Base-by-base conservation (phyloP, 2,329 filamentous ascomycete genomes). In the Aspergillus sp. region DNA sequence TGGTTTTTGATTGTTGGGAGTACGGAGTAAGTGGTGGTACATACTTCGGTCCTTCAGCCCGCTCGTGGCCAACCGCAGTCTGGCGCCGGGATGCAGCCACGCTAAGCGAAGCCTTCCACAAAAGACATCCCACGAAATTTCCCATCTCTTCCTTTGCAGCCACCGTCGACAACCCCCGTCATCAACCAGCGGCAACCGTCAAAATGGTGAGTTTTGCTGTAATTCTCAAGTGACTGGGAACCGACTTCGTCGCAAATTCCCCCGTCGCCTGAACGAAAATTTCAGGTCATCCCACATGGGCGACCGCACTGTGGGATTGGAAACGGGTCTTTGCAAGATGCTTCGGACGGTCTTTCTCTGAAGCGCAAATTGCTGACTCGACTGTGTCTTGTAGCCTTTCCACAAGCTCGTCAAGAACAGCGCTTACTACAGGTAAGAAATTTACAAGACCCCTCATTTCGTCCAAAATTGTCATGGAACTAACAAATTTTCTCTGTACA, bases 331-430 rank as follows among this genome's bases (percentile, higher is more conserved):
- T 84, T 86, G 92, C 94, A 97, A 97, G 91, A 92, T 96, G 92
- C 92, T 97, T 97, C 94, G 93, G 91, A 90, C 70, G 64, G 80
- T 79, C 74, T 70, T 71, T 83, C 93, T 96, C 93, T 97, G 93
- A 97, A 97, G 93, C 92, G 93, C 88, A 88, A 96, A 96, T 96
- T 97, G 94, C 94, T 97, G 93, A 97, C 92, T 96, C 91, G 88
- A 85, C 84, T 81, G 81, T 80, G 66, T 70, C 67, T 66, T 70
- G 71, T 71, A 96, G 92, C 79, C 86, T 82, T 94, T 92, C 90
- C 88, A 91, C 87, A 98, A 98, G 88, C 82, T 89, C 81, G 87
- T 95, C 81, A 98, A 98, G 90, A 96, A 90, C 87, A 92, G 90
- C 83, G 90, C 95, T 80, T 99, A 98, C 92, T 97, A 91, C 88